These are phyloP conservation scores for Adenanthera pavonina DNA, from an alignment of 306 rosid species.

Conservation along the genomic window DNA sequence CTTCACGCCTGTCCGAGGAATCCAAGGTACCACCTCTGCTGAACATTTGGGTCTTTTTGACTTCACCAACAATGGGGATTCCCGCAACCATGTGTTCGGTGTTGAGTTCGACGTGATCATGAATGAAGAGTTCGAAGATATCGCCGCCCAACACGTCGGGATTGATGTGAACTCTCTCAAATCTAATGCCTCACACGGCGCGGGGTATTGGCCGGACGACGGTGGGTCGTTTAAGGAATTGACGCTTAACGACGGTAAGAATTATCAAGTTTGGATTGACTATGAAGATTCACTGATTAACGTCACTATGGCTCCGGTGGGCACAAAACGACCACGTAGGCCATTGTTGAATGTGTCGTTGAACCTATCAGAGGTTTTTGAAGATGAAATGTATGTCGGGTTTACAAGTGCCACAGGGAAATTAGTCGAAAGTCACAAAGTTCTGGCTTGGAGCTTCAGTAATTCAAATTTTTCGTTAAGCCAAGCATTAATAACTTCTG, in stretches of 20 bases:
- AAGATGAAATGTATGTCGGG: slow-evolving; percentile 81
- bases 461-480: slow-evolving; percentile 63
- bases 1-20: slow-evolving; percentile 61
- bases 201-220: slow-evolving; percentile 69
- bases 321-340: slow-evolving; percentile 54
- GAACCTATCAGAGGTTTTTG: slow-evolving; percentile 65
- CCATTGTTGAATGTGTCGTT: slow-evolving; percentile 57
- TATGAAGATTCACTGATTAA: slow-evolving; percentile 61
- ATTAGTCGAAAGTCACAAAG: slow-evolving; percentile 70
- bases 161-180: slow-evolving; percentile 69
- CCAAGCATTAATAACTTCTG: slow-evolving; percentile 60
- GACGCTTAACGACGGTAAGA: slow-evolving; percentile 68
- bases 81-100: slow-evolving; percentile 65
- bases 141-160: slow-evolving; percentile 76
- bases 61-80: slow-evolving; percentile 52
- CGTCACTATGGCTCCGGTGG: slow-evolving; percentile 69
- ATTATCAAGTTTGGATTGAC: slow-evolving; percentile 89
- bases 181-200: slow-evolving; percentile 50
- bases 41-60: slow-evolving; percentile 77
- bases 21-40: slow-evolving; percentile 60
- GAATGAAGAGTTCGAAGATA: slow-evolving; percentile 77
- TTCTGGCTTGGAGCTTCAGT: slow-evolving; percentile 90
- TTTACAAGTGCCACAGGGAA: slow-evolving; percentile 80
- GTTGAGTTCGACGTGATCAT: slow-evolving; percentile 80
- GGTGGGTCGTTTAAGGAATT: slow-evolving; percentile 48